phyloP scores from a whole-genome alignment of 2,329 filamentous ascomycete genomes.

The Aspergillus viridinutans region DNA sequence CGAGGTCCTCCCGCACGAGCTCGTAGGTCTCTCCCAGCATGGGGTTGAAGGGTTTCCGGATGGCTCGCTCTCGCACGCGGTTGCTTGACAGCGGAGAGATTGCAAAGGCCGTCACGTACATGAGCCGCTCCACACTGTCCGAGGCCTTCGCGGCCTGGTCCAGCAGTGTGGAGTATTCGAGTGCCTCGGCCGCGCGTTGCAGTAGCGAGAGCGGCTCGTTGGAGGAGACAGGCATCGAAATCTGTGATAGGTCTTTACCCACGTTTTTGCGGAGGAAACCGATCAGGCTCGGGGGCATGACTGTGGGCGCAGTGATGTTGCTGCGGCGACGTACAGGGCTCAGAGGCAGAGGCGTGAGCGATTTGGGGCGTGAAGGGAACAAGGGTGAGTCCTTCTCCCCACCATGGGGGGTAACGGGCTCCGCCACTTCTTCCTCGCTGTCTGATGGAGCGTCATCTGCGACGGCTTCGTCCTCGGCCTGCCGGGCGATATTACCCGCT shows the following conservation, averaged over 20 bases:
- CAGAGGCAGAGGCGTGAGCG: conserved; percentile 72
- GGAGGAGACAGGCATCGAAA: conserved; percentile 94
- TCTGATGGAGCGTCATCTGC: conserved; percentile 59
- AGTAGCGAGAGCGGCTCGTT: conserved; percentile 89
- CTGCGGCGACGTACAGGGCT: conserved; percentile 62
- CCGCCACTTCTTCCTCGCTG: conserved; percentile 52
- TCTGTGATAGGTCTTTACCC: conserved; percentile 92
- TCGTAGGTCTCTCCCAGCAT: conserved; percentile 95
- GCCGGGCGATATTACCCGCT: conserved; percentile 43
- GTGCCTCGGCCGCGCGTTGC: conserved; percentile 81
- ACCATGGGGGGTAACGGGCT: conserved; percentile 35
- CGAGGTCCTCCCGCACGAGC: conserved; percentile 78
- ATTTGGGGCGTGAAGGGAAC: conserved; percentile 73
- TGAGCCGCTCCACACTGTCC: conserved; percentile 65
- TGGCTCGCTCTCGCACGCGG: conserved; percentile 82
- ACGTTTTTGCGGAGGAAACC: conserved; percentile 96
- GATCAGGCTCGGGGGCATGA: conserved; percentile 83
- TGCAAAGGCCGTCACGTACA: conserved; percentile 86
- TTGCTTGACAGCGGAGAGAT: conserved; percentile 78
- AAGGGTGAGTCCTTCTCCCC: conserved; percentile 44
- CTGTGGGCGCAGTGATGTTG: conserved; percentile 68
- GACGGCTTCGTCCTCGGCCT: conserved; percentile 54
- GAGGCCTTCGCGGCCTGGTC: conserved; percentile 61
- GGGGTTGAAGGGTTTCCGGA: conserved; percentile 95
- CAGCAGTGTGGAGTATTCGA: conserved; percentile 85